A percentile compares a stretch with the other conserved stretches of the same genome.
These are phyloP conservation scores for Lavandula angustifolia DNA, from an alignment of 257 asterid species.

Conservation along the genomic window DNA sequence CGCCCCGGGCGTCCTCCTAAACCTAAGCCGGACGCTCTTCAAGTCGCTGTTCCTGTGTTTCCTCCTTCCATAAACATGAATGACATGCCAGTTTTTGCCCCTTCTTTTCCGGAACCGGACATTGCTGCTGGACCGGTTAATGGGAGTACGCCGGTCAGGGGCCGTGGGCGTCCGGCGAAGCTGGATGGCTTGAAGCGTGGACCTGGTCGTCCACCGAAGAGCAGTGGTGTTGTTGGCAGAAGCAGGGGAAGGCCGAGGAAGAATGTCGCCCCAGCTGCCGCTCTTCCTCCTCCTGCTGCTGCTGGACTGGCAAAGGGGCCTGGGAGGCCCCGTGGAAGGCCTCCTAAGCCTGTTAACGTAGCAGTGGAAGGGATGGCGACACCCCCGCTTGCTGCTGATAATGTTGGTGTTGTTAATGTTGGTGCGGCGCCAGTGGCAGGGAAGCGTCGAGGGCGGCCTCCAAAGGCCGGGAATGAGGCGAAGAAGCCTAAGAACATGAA, in stretches of 20 bases:
- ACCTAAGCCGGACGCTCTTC: conserved; percentile 45
- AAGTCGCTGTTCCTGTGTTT: conserved; percentile 46
- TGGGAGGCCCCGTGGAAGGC: conserved; percentile 74
- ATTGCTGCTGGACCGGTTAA: conserved; percentile 47
- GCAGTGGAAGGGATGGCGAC: conserved; percentile 32
- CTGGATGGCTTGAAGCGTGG: conserved; percentile 33
- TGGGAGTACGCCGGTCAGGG: conserved; percentile 39
- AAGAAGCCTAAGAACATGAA: conserved; percentile 32
- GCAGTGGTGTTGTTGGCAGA: conserved; percentile 23
- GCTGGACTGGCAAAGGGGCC: conserved; percentile 34
- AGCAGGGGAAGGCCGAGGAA: conserved; percentile 49
- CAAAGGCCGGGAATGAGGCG: conserved; percentile 40
- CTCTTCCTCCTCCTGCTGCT: neutral
- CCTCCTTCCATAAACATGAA: conserved; percentile 30
- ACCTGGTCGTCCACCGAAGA: conserved; percentile 48
- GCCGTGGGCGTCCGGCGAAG: conserved; percentile 79
- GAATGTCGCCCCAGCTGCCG: conserved; percentile 6
- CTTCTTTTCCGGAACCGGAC: conserved; percentile 36
- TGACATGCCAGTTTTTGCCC: conserved; percentile 29
- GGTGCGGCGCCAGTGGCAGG: conserved; percentile 32
- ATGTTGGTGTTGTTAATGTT: conserved; percentile 33
- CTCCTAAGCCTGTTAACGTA: conserved; percentile 46
- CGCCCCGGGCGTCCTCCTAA: conserved; percentile 86
- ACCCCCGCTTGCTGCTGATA: neutral
- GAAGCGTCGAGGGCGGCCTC: conserved; percentile 78